Evolutionary conservation across 805 yeast species (phyloP), one percentile per base, ranked within the genome.

Genomic region (Pachysolen tannophilus): DNA sequence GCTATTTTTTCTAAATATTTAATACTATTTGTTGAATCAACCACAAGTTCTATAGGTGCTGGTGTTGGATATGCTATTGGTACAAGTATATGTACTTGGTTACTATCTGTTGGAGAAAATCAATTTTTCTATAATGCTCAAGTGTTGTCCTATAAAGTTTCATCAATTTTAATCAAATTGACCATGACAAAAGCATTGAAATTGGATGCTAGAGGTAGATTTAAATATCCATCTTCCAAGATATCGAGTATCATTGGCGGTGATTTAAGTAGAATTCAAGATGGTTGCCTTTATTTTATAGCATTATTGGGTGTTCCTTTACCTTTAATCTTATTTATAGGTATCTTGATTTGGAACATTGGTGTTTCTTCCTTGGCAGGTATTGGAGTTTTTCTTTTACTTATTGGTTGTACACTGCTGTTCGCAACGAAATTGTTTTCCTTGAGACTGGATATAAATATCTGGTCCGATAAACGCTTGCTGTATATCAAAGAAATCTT

Each of bases 401-500:
- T 76, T 20, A 58, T 83, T 20, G 48, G 55, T 2, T 33, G 52
- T 2, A 65, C 81, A 33, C 65, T 71, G 7, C 46, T 56, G 15
- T 48, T 67, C 1, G 73, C 85, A 18, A 69, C 63, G 25, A 55
- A 53, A 20, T 63, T 86, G 43, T 70, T 82, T 43, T 51, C 42
- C 3, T 63, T 68, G 40, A 74, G 96, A 50, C 61, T 58, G 19
- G 53, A 55, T n/a, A 78, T 84, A 8, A 75, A 75, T 37, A 59
- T 57, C 2, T 72, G 60, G 47, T 88, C 95, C 3, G 97, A 88
- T 55, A 56, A 62, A 14, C 75, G 97, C 49, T 85, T 88, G 17
- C 68, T 75, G 30, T 65, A 73, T 32, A 76, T 86, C 53, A 79
- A 83, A 45, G 97, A 88, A 55, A 72, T 86, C 16, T 63, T 88